Conservation (phyloP, 192 early-diverging fungal genomes). For the Mortierella antarctica region DNA sequence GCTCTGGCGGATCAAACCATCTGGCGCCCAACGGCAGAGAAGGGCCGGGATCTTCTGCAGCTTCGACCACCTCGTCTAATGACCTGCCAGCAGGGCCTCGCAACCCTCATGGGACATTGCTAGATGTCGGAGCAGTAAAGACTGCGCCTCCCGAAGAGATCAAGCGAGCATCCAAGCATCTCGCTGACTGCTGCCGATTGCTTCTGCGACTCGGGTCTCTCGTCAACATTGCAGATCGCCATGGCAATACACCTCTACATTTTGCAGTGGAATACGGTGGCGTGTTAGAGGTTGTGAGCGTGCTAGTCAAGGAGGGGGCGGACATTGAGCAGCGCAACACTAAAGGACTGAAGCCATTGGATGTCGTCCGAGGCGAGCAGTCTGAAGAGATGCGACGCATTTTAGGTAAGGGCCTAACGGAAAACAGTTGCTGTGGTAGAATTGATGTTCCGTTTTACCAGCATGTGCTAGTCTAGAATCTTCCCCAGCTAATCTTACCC, state of each 20-base stretch:
- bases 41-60: conserved; percentile 20
- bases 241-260: conserved; percentile 63
- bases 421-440: not conserved
- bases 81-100: conserved; percentile 33
- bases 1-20: conserved; percentile 37
- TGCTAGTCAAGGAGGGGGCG: conserved; percentile 59
- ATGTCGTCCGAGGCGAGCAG: conserved; percentile 57
- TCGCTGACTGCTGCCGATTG: conserved; percentile 60
- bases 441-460: not conserved
- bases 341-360: conserved; percentile 56
- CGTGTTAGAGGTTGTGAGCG: conserved; percentile 58
- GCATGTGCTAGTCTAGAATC: not conserved
- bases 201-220: conserved; percentile 59
- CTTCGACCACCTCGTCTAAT: conserved; percentile 37
- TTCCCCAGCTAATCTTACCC: not conserved
- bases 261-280: conserved; percentile 64
- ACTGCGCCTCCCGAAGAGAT: conserved; percentile 40
- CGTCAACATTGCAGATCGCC: conserved; percentile 57
- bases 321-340: conserved; percentile 58
- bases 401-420: conserved; percentile 24
- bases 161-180: conserved; percentile 41
- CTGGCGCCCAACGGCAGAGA: conserved; percentile 37
- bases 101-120: conserved; percentile 14
- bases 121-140: conserved; percentile 25
- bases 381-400: conserved; percentile 53